These are phyloP conservation scores for Suhomyces sp. DNA, from an alignment of 805 yeast species.

Conservation along the genomic window DNA sequence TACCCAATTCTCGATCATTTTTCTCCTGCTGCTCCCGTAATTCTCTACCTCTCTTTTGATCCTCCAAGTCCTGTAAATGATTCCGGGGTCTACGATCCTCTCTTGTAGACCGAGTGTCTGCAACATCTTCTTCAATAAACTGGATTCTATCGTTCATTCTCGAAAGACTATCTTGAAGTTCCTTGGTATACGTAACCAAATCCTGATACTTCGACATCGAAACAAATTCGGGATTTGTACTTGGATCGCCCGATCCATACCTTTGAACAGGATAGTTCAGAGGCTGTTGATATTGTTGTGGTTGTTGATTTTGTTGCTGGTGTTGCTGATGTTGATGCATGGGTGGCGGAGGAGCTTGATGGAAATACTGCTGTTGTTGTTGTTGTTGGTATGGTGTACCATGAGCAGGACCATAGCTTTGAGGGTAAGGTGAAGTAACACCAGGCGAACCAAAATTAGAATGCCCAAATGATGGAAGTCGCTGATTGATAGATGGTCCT, in stretches of 20 bases:
- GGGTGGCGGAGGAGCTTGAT: neutral
- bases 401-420: no score
- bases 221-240: slow-evolving; percentile 17
- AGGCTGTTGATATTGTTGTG: neutral
- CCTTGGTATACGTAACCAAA: slow-evolving; percentile 32
- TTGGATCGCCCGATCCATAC: no score
- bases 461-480: no score
- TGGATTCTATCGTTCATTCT: slow-evolving; percentile 27
- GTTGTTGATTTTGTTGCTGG: slow-evolving; percentile 5
- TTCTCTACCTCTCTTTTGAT: slow-evolving; percentile 10
- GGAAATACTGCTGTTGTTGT: slow-evolving; percentile 3
- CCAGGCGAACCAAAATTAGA: no score
- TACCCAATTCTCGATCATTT: slow-evolving; percentile 9
- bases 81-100: neutral
- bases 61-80: slow-evolving; percentile 7
- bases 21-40: slow-evolving; percentile 9
- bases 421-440: no score
- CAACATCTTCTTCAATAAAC: slow-evolving; percentile 26
- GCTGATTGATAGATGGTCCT: no score
- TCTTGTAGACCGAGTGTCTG: slow-evolving; percentile 3
- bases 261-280: no score
- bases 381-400: neutral
- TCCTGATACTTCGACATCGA: slow-evolving; percentile 33
- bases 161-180: slow-evolving; percentile 28
- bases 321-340: neutral